Evolutionary conservation across 106 monocot genomes (phyloP), one percentile per base, ranked within the genome.

Genomic region (Agapanthus africanus): DNA sequence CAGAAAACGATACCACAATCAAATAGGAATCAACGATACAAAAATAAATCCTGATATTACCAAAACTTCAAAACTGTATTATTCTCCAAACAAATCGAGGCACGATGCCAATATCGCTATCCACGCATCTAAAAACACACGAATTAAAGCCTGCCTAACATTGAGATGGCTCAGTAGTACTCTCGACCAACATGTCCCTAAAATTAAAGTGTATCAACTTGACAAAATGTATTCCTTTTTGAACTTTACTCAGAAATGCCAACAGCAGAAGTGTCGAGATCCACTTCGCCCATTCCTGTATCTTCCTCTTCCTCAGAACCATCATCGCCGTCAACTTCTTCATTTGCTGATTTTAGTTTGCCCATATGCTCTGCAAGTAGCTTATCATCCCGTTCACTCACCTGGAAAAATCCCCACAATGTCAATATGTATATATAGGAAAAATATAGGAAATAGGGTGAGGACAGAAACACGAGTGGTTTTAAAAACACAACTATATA

Each of bases 321-420:
- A 28, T 64, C 74, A 67, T 90, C 90, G 11, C 90, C 90, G 73
- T 83, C 86, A 15, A 87, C 62, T 76, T 90, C 90, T 50, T 80
- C 74, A 15, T 86, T 90, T 21, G 82, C 77, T 27, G 83, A 70
- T 5, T 41, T 46, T 18, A 90, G 74, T 63, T 83, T 83, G 15
- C 72, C 83, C 83, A 90, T 87, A 32, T 90, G 81, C 67, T 90
- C 90, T 6, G 83, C 81, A 54, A 90, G 81, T 46, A 84, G 73
- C 76, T 86, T 90, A 44, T 90, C 90, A 70, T 90, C 90, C 9
- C 90, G 76, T 67, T 85, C 83, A 42, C 85, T 87, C 83, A 92
- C 82, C 79, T 85, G 60, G 30, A 66, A 57, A 46, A 11, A 25
- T n/a, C n/a, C n/a, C n/a, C 33, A 32, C 16, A 15, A 0, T 34